Evolutionary conservation across 305 asterid genomes (phyloP).

Genomic region (Fraxinus albicans): DNA sequence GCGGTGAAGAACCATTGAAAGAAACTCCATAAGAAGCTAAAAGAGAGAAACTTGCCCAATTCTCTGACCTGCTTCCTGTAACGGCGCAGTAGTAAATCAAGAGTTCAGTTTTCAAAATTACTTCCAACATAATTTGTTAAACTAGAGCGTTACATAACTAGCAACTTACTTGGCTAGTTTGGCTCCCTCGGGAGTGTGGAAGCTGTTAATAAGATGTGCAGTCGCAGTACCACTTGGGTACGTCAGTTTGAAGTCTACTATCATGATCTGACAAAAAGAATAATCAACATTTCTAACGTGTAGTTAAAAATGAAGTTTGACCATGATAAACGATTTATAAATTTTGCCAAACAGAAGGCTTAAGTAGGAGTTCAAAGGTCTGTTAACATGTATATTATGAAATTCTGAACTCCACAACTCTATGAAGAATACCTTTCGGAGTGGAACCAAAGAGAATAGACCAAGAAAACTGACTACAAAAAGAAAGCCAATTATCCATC

Average conservation of each 20-base stretch:
- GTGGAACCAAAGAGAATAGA: constrained; percentile 26
- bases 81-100: background rate
- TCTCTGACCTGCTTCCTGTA: constrained; percentile 40
- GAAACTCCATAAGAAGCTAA: constrained; percentile 48
- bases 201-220: constrained; percentile 39
- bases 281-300: no score
- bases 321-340: no score
- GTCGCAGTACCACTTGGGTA: constrained; percentile 46
- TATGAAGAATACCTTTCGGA: constrained; percentile 36
- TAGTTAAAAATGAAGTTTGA: no score
- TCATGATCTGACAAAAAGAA: constrained; percentile 22
- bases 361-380: no score
- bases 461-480: constrained; percentile 31
- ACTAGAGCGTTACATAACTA: background rate
- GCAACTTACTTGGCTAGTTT: constrained; percentile 23
- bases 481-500: constrained; percentile 31
- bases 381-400: no score
- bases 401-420: background rate
- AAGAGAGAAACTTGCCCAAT: constrained; percentile 35
- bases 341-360: no score
- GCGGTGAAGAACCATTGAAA: constrained; percentile 55
- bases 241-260: constrained; percentile 26
- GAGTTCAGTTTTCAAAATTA: background rate
- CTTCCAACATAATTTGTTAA: background rate
- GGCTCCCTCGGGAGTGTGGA: constrained; percentile 43